phyloP scores from a whole-genome alignment of 345 rosid genomes.

The Euclidium syriacum region DNA sequence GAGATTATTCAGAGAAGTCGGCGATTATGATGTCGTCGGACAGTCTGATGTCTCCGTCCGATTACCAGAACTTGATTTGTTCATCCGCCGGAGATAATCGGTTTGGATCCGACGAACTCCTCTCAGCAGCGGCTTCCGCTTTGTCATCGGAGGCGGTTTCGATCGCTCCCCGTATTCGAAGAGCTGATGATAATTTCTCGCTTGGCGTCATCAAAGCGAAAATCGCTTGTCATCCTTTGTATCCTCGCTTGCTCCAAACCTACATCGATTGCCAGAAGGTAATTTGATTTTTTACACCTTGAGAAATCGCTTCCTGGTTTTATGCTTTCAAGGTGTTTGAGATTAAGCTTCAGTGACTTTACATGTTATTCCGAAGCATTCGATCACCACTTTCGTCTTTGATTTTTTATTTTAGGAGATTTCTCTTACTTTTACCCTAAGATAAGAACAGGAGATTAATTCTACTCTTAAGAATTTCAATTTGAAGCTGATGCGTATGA shows the following conservation, averaged over 20 bases:
- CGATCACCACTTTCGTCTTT: background rate
- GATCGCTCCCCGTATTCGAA: constrained; percentile 36
- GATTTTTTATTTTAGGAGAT: no score
- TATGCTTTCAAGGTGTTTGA: background rate
- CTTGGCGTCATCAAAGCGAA: constrained; percentile 50
- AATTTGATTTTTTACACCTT: background rate
- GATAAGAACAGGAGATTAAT: no score
- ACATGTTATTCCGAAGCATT: background rate
- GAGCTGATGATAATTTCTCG: constrained; percentile 35
- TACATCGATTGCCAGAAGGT: constrained; percentile 98
- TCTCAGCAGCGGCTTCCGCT: constrained; percentile 46
- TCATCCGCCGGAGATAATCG: constrained; percentile 37
- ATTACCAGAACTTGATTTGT: constrained; percentile 40
- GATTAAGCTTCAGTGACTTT: background rate
- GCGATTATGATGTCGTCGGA: constrained; percentile 54
- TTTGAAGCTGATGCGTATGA: background rate
- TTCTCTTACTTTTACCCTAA: no score
- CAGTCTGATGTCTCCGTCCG: constrained; percentile 45
- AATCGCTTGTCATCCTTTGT: constrained; percentile 76
- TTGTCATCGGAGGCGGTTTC: constrained; percentile 57
- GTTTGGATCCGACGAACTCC: constrained; percentile 59
- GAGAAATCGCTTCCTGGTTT: background rate
- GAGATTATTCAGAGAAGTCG: constrained; percentile 43
- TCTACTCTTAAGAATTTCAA: no score
- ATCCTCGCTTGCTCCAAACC: constrained; percentile 81